phyloP scores from a whole-genome alignment of 2,329 filamentous ascomycete genomes.

The Trichoderma polysporum region DNA sequence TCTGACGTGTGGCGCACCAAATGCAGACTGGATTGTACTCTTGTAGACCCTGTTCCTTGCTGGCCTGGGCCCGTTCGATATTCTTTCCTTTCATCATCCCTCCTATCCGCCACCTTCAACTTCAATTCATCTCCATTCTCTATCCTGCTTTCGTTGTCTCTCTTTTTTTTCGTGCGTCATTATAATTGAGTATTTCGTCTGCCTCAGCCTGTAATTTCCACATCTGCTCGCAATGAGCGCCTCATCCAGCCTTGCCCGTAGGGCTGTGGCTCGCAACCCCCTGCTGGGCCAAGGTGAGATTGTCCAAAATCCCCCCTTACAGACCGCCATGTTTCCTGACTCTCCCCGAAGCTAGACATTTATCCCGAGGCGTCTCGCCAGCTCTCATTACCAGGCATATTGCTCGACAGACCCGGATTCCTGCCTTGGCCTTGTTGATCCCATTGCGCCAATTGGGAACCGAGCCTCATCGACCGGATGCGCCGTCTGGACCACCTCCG shows the following conservation, averaged over 20 bases:
- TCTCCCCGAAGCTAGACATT: slow-evolving; percentile 41
- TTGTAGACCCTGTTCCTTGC: slow-evolving; percentile 4
- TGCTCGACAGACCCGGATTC: slow-evolving; percentile 45
- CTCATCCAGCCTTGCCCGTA: slow-evolving; percentile 55
- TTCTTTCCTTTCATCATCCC: slow-evolving; percentile 19
- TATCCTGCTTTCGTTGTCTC: background rate
- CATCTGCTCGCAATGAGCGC: slow-evolving; percentile 49
- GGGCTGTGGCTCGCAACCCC: slow-evolving; percentile 54
- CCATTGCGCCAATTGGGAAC: slow-evolving; percentile 58
- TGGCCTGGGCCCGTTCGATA: slow-evolving; percentile 8
- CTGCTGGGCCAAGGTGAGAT: slow-evolving; percentile 49
- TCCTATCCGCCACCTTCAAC: slow-evolving; percentile 5
- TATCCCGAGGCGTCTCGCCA: slow-evolving; percentile 49
- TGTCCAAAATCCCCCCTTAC: background rate
- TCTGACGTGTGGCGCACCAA: slow-evolving; percentile 20
- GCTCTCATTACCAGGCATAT: slow-evolving; percentile 48
- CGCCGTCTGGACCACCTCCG: slow-evolving; percentile 69
- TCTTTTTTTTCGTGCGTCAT: background rate
- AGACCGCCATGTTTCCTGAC: slow-evolving; percentile 1
- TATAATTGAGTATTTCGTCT: background rate
- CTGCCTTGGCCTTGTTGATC: slow-evolving; percentile 57
- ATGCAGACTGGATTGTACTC: background rate
- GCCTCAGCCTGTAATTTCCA: background rate
- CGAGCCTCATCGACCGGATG: slow-evolving; percentile 55
- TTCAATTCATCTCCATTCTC: slow-evolving; percentile 8